These are phyloP conservation scores for Adansonia grandidieri DNA, from an alignment of 441 rosid species.

Conservation along the genomic window DNA sequence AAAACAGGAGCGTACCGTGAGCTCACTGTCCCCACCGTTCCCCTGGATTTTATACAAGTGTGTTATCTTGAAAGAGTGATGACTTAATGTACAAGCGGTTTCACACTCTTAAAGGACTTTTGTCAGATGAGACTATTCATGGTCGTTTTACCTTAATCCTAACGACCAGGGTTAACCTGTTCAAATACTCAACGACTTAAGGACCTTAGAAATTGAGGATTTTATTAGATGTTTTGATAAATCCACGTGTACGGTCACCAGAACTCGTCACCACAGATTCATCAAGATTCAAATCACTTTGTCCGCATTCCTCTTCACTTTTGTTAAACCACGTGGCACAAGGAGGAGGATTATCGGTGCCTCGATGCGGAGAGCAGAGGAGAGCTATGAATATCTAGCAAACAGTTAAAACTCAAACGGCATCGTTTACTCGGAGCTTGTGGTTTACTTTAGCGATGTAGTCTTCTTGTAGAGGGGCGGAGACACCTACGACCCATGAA, in stretches of 20 bases:
- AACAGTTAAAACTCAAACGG: neutral
- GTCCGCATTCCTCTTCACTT: constrained; percentile 22
- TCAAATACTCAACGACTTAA: no score
- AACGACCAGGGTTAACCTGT: neutral
- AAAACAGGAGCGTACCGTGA: neutral
- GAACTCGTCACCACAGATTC: constrained; percentile 7
- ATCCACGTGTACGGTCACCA: constrained; percentile 34
- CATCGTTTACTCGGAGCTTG: neutral
- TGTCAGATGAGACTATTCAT: neutral
- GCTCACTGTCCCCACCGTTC: neutral
- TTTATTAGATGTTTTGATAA: neutral
- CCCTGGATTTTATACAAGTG: neutral
- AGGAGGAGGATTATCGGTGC: constrained; percentile 13
- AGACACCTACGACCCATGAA: constrained; percentile 28
- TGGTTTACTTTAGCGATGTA: neutral
- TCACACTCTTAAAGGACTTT: neutral
- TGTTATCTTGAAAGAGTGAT: no score
- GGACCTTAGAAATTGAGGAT: no score
- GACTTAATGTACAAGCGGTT: neutral
- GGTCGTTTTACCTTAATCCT: no score
- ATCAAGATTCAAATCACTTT: constrained; percentile 21
- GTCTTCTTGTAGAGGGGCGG: constrained; percentile 40
- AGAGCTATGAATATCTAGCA: neutral
- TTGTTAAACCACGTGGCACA: constrained; percentile 37
- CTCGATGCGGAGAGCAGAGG: neutral